Conservation (phyloP, 106 monocot genomes). For the Phalaenopsis aphrodite region DNA sequence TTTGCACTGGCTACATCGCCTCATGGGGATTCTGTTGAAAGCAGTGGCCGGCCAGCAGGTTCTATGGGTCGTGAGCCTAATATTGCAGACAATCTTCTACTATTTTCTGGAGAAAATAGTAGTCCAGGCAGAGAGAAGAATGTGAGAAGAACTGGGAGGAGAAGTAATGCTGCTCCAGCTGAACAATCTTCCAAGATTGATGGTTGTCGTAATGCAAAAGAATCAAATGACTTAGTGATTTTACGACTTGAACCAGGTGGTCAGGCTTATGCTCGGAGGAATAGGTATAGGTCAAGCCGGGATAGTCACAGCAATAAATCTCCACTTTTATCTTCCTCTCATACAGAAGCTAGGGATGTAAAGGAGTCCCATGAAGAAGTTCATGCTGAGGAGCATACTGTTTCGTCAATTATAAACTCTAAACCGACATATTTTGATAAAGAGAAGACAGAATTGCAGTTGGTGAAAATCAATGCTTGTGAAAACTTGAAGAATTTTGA, state of each 20-base stretch:
- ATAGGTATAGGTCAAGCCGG: conserved; percentile 51
- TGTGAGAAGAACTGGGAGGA: conserved; percentile 33
- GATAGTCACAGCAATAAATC: conserved; percentile 35
- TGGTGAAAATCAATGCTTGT: conserved; percentile 5
- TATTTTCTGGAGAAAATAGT: conserved; percentile 60
- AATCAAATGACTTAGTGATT: conserved; percentile 56
- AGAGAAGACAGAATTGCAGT: conserved; percentile 5
- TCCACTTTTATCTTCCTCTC: conserved; percentile 19
- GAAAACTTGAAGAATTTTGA: conserved; percentile 20
- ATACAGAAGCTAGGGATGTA: conserved; percentile 11
- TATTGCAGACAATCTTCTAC: conserved; percentile 81
- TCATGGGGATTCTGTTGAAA: conserved; percentile 89
- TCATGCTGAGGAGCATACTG: conserved; percentile 23
- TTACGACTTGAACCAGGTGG: conserved; percentile 62
- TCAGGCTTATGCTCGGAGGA: conserved; percentile 82
- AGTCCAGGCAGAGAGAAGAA: conserved; percentile 30
- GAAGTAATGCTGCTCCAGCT: conserved; percentile 23
- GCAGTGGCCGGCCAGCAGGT: conserved; percentile 59
- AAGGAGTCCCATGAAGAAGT: conserved; percentile 20
- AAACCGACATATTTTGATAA: conserved; percentile 22
- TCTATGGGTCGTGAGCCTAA: conserved; percentile 49
- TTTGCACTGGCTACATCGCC: conserved; percentile 67
- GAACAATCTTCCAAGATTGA: conserved; percentile 38
- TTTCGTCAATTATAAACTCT: conserved; percentile 34
- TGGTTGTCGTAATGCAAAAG: conserved; percentile 34